Evolutionary conservation across 1,139 yeast genomes (phyloP).

Genomic region (Petasospora rhodanensis): DNA sequence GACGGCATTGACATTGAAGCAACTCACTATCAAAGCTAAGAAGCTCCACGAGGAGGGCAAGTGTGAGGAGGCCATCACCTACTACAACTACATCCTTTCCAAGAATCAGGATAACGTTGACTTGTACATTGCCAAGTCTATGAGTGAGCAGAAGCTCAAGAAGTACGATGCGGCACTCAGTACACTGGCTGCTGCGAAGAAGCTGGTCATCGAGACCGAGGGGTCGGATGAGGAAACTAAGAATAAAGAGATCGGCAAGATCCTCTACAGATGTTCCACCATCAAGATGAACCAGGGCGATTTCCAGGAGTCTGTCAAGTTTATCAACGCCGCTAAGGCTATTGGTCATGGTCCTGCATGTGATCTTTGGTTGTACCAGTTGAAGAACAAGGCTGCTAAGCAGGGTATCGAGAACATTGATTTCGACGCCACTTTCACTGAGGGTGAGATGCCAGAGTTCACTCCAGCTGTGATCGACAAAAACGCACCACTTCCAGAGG

Average conservation of each 20-base stretch:
- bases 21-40: too few species aligned
- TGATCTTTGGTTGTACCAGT: constrained; percentile 40
- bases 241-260: constrained; percentile 49
- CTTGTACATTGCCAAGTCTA: constrained; percentile 50
- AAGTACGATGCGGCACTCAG: constrained; percentile 45
- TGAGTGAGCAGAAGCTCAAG: constrained; percentile 50
- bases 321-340: too few species aligned
- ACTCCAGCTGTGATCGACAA: too few species aligned
- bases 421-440: constrained; percentile 6
- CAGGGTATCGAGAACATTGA: constrained; percentile 11
- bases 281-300: constrained; percentile 44
- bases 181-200: too few species aligned
- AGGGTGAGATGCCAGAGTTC: constrained; percentile 11
- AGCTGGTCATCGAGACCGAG: too few species aligned
- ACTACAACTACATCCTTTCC: constrained; percentile 30
- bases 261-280: constrained; percentile 57
- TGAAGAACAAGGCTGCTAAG: constrained; percentile 32
- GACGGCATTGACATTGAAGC: too few species aligned
- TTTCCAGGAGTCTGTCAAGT: constrained; percentile 42
- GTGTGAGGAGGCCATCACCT: constrained; percentile 34
- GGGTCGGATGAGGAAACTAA: constrained; percentile 47
- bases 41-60: constrained; percentile 33
- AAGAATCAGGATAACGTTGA: too few species aligned
- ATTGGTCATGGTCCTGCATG: constrained; percentile 22
- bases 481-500: too few species aligned